A percentile compares a stretch with the other conserved stretches of the same genome.
These are phyloP conservation scores for Hemileia vastatrix DNA, from an alignment of 1,284 basidiomycete genomes.

Conservation along the genomic window DNA sequence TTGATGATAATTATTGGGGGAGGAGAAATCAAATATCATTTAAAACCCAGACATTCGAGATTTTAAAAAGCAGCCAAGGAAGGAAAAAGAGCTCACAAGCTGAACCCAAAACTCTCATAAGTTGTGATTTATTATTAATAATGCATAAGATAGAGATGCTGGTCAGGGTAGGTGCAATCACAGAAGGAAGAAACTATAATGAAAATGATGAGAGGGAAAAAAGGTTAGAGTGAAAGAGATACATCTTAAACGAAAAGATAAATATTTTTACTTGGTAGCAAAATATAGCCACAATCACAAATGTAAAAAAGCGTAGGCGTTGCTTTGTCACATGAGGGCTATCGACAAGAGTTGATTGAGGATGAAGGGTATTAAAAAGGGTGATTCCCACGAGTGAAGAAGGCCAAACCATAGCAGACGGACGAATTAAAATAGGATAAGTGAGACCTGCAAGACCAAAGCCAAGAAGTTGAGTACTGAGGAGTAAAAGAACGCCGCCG, in stretches of 20 bases:
- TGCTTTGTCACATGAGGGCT: too few species aligned
- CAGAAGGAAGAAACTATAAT: constrained; percentile 37
- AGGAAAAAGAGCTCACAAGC: constrained; percentile 7
- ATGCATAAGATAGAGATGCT: constrained; percentile 42
- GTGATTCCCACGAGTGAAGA: constrained; percentile 42
- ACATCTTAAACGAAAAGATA: neutral
- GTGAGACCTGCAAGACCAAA: constrained; percentile 50
- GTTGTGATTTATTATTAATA: constrained; percentile 31
- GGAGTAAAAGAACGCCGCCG: constrained; percentile 47
- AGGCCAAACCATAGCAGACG: constrained; percentile 40
- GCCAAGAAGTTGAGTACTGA: constrained; percentile 52
- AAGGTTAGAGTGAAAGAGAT: neutral
- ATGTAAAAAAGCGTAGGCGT: constrained; percentile 17
- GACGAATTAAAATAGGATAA: constrained; percentile 38
- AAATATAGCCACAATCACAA: constrained; percentile 10
- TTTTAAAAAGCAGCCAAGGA: too few species aligned
- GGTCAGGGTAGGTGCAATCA: constrained; percentile 40
- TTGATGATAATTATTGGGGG: neutral
- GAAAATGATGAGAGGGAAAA: neutral
- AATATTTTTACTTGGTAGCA: constrained; percentile 9
- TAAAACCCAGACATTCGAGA: too few species aligned
- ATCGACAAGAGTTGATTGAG: too few species aligned
- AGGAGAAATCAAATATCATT: too few species aligned
- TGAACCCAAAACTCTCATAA: constrained; percentile 22
- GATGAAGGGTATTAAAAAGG: constrained; percentile 44